Evolutionary conservation across 306 rosid genomes (phyloP), one percentile per base, ranked within the genome.

Genomic region (Glycine tomentella): DNA sequence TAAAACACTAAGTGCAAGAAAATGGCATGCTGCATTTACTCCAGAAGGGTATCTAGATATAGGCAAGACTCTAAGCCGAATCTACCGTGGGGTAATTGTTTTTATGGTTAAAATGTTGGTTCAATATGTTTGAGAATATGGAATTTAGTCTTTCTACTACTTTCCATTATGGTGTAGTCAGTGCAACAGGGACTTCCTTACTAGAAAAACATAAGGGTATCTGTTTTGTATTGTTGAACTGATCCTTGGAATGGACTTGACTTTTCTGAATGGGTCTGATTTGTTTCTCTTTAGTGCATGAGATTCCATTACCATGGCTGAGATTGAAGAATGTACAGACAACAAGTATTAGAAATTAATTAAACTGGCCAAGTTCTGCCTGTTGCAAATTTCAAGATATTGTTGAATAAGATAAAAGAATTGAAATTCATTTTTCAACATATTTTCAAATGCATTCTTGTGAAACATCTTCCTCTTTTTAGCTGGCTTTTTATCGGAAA

Each of bases 11-110:
- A 92, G 98, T 83, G 85, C 83, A 76, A 92, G 97, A 84, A 96
- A 93, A 90, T 96, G 99, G 99, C 91, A 93, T 46, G 88, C 93
- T 16, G 94, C 98, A 20, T 96, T 96, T 79, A 83, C 87, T 77
- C 79, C 90, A 40, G 99, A 96, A 83, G 99, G 99, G 10, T 80
- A 79, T 84, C 88, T 96, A 68, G 94, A 96, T 88, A 90, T 96
- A 74, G 86, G 97, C 81, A 96, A 86, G 93, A 93, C 91, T 58
- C 84, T 96, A 61, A 76, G 90, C 77, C 96, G 98, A 82, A 92
- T 96, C 80, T 90, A 87, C 68, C 93, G 93, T 4, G 99, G 97
- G 93, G 99, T 96, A 86, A 82, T 88, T 76, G 66, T 66, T 87
- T 62, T 76, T 58, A 53, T 66, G 10, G 72, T 86, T 83, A 63